Conservation (phyloP, 164 flowering plant genomes). For the Paratinospora sagittata region DNA sequence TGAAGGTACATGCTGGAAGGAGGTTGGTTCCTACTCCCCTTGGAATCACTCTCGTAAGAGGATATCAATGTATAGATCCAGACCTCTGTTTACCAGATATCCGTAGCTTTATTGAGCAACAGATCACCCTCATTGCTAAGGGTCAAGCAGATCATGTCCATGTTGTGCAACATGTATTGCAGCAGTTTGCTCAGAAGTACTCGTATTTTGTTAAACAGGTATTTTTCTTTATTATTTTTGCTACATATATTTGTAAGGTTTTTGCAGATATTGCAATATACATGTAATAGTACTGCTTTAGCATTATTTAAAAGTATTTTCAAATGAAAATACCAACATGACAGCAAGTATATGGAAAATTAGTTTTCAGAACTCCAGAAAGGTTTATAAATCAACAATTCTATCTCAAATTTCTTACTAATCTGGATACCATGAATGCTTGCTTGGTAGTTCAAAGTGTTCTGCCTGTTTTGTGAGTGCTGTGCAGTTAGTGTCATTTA, state of each 20-base stretch:
- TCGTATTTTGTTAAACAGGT: slow-evolving; percentile 84
- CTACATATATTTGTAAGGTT: neutral
- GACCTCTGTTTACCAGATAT: slow-evolving; percentile 95
- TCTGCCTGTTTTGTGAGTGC: neutral
- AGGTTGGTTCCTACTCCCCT: slow-evolving; percentile 80
- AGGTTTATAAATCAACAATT: too few species aligned
- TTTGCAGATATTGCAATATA: too few species aligned
- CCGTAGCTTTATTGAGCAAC: slow-evolving; percentile 97
- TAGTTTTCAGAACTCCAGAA: too few species aligned
- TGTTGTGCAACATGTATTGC: slow-evolving; percentile 76
- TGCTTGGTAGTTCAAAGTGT: neutral
- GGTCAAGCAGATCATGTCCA: slow-evolving; percentile 74
- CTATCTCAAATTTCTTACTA: too few species aligned
- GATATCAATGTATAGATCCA: slow-evolving; percentile 90
- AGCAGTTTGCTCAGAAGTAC: slow-evolving; percentile 70
- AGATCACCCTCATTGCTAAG: slow-evolving; percentile 84
- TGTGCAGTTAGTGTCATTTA: neutral
- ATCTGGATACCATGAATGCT: neutral
- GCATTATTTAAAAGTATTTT: too few species aligned
- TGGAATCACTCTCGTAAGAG: slow-evolving; percentile 79
- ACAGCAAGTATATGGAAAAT: neutral
- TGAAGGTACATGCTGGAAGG: slow-evolving; percentile 89
- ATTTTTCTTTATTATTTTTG: slow-evolving; percentile 1
- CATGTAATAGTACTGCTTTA: too few species aligned
- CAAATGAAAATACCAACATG: neutral